phyloP scores from a whole-genome alignment of 2,329 filamentous ascomycete genomes.

The Fusarium anguioides region DNA sequence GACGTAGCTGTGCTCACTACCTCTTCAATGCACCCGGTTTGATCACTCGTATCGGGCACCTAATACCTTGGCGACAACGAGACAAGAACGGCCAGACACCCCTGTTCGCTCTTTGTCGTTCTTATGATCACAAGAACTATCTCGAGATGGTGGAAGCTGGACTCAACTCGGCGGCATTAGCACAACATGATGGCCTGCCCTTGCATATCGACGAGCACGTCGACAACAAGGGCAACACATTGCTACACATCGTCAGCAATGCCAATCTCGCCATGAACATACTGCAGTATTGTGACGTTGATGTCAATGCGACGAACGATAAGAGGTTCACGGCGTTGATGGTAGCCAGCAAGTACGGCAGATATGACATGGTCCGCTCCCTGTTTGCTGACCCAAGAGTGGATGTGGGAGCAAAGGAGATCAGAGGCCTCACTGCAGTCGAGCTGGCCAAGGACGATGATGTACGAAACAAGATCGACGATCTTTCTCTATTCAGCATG shows the following conservation, averaged over 20 bases:
- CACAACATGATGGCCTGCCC: slow-evolving; percentile 81
- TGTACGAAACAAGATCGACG: slow-evolving; percentile 94
- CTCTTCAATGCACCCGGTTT: slow-evolving; percentile 89
- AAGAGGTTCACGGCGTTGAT: slow-evolving; percentile 95
- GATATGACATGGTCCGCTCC: slow-evolving; percentile 90
- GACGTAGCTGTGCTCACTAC: slow-evolving; percentile 93
- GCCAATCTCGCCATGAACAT: slow-evolving; percentile 79
- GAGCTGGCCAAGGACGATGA: slow-evolving; percentile 98
- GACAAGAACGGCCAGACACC: slow-evolving; percentile 99
- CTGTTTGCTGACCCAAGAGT: slow-evolving; percentile 90
- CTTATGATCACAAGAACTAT: slow-evolving; percentile 93
- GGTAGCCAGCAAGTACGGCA: slow-evolving; percentile 98
- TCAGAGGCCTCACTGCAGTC: slow-evolving; percentile 90
- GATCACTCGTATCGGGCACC: slow-evolving; percentile 78
- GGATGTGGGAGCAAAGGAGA: slow-evolving; percentile 84
- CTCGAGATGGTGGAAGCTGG: slow-evolving; percentile 87
- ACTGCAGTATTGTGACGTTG: slow-evolving; percentile 87
- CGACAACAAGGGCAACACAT: slow-evolving; percentile 90
- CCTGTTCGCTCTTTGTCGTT: slow-evolving; percentile 92
- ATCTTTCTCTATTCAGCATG: slow-evolving; percentile 85
- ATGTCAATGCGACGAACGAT: slow-evolving; percentile 95
- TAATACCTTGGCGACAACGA: slow-evolving; percentile 88
- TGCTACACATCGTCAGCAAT: slow-evolving; percentile 96
- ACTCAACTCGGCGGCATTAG: slow-evolving; percentile 75
- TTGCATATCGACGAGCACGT: slow-evolving; percentile 93